Base-by-base conservation (phyloP, 1,284 basidiomycete genomes). In the Phellopilus nigrolimitatus region DNA sequence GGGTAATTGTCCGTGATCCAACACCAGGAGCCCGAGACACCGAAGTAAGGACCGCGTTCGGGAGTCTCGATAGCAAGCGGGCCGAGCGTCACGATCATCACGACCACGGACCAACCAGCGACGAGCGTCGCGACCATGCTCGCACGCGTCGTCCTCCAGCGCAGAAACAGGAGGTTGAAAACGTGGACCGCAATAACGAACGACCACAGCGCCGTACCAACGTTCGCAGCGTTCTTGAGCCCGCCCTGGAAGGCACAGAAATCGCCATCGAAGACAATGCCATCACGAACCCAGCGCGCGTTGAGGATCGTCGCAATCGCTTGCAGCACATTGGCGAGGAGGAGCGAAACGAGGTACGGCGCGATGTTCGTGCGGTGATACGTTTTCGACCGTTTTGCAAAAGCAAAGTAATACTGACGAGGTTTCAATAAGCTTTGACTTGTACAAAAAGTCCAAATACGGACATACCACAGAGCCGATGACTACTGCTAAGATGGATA, bases 1-100 rank as follows among this genome's bases (percentile, higher is more conserved):
- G 69, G 67, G 58, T 78, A 78, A 5, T 59, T 57, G 7, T 62
- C 51, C 4, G 74, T 73, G 24, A 78, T 75, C 73, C 74, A 76
- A 38, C 42, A 70, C 73, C 73, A 74, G 49, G 61, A 67, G 2
- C 73, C 73, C 0, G 71, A 67, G 6, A 71, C 65, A 3, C 73
- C 71, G 46, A 72, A 75, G 56, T 73, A 75, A 0, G 69, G 64
- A 1, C 73, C 72, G 17, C 56, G 58, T 2, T 59, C 55, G 3
- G 61, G 51, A 0, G 57, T 67, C 47, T 71, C 61, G 27, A 74
- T 64, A 2, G 60, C 66, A 3, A 62, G 38, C 2, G 71, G 71
- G 0, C 72, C 73, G 17, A 73, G 59, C 1, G 61, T 28, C 3
- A 73, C 67, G 13, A 72, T 55, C 19, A 70, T 52, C 0, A 56